Evolutionary conservation across 139 green algal genomes (phyloP).

Genomic region (Monoraphidium neglectum): DNA sequence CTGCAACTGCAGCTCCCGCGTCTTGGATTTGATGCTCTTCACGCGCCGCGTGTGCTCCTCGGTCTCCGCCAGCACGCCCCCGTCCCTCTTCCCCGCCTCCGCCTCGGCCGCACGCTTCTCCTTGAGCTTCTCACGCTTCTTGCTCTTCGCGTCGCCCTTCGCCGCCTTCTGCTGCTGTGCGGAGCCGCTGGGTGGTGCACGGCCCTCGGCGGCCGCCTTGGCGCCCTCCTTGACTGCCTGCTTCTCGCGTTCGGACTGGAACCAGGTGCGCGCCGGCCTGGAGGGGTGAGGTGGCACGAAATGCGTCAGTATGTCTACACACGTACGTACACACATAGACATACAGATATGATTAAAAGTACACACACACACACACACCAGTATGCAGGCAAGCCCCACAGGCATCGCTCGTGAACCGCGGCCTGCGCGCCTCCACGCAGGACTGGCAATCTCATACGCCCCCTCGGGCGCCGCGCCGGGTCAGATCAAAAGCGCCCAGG

Average conservation of each 20-base stretch:
- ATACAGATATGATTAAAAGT: too few relatives aligned
- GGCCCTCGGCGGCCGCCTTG: background rate
- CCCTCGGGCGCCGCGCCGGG: too few relatives aligned
- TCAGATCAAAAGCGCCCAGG: too few relatives aligned
- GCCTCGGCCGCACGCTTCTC: background rate
- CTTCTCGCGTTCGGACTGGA: conserved; percentile 79
- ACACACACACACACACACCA: too few relatives aligned
- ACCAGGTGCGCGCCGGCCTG: conserved; percentile 93
- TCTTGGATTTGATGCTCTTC: conserved; percentile 66
- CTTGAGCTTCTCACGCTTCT: conserved; percentile 20
- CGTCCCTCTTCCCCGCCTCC: background rate
- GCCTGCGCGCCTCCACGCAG: too few relatives aligned
- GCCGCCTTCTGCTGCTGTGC: conserved; percentile 27
- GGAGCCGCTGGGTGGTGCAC: background rate
- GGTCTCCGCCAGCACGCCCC: conserved; percentile 43
- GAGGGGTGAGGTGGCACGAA: conserved; percentile 21
- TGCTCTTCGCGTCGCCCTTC: conserved; percentile 27
- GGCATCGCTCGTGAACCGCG: too few relatives aligned
- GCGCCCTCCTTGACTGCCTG: conserved; percentile 15
- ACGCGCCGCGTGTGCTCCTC: conserved; percentile 36
- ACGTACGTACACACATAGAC: too few relatives aligned
- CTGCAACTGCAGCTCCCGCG: conserved; percentile 57
- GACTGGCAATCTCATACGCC: too few relatives aligned
- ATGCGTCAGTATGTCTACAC: too few relatives aligned
- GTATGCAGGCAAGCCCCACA: too few relatives aligned